These are phyloP conservation scores for Cavenderia fasciculata DNA, from an alignment of 78 protist species.

Conservation along the genomic window DNA sequence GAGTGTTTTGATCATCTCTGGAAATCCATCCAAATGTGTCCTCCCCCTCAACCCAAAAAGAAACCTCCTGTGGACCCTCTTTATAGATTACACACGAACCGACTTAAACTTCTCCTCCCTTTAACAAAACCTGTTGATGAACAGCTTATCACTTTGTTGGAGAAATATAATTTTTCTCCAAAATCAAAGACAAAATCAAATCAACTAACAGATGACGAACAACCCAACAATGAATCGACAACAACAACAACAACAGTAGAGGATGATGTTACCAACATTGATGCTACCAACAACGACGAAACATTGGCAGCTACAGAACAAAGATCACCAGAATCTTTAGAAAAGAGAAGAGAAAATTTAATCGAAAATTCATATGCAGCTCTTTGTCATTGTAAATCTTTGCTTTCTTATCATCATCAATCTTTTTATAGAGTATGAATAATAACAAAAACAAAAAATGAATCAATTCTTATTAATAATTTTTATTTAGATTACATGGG, in stretches of 20 bases:
- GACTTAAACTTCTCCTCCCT: conserved; percentile 39
- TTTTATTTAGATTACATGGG: conserved; percentile 42
- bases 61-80: no score
- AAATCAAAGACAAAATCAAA: background rate
- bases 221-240: background rate
- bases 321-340: conserved; percentile 6
- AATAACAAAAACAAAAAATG: no score
- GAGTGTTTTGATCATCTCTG: conserved; percentile 7
- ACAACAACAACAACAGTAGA: background rate
- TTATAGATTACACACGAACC: conserved; percentile 35
- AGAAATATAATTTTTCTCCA: conserved; percentile 20
- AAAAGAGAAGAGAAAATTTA: background rate
- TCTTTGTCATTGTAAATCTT: background rate
- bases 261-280: background rate
- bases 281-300: background rate
- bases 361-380: conserved; percentile 24
- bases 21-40: background rate
- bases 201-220: background rate
- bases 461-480: no score
- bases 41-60: no score
- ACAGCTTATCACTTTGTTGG: conserved; percentile 2
- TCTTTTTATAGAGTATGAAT: conserved; percentile 14
- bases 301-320: background rate
- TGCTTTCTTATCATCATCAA: conserved; percentile 27
- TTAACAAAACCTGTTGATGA: background rate